Percentiles rank a stretch among this genome's conserved stretches.
phyloP scores from a whole-genome alignment of 495 filamentous ascomycete species.

The Aspergillus biplanus region DNA sequence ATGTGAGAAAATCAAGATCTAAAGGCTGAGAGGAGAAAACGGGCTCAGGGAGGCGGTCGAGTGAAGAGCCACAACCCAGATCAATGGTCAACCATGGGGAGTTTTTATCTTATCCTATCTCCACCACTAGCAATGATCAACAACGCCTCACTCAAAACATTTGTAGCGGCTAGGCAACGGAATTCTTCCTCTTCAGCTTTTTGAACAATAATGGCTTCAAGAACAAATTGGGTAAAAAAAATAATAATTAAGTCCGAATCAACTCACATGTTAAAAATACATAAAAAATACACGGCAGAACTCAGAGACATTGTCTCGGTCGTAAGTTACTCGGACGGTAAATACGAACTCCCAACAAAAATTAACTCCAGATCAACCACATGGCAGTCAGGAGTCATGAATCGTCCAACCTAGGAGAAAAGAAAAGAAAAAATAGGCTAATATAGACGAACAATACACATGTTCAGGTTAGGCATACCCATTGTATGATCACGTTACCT shows the following conservation, averaged over 20 bases:
- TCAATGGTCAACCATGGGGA: too few relatives aligned
- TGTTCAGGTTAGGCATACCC: background rate
- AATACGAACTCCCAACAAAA: background rate
- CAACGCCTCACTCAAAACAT: background rate
- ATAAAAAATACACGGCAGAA: background rate
- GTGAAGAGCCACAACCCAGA: too few relatives aligned
- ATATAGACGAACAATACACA: background rate
- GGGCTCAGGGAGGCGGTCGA: too few relatives aligned
- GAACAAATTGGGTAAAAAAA: background rate
- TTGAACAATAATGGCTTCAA: too few relatives aligned
- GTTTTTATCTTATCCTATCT: too few relatives aligned
- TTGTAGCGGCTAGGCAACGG: background rate
- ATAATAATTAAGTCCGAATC: background rate
- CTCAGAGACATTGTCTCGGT: constrained; percentile 6
- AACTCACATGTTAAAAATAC: background rate
- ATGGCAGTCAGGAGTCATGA: background rate
- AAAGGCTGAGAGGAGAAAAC: too few relatives aligned
- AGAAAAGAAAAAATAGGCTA: background rate
- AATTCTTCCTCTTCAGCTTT: background rate
- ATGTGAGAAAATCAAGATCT: too few relatives aligned
- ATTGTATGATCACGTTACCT: background rate
- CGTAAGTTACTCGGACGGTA: background rate
- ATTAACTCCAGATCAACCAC: background rate
- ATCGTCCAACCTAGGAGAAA: background rate
- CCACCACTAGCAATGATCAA: too few relatives aligned